Conservation (phyloP, 2,329 filamentous ascomycete species). For the Leptographium radiaticola region DNA sequence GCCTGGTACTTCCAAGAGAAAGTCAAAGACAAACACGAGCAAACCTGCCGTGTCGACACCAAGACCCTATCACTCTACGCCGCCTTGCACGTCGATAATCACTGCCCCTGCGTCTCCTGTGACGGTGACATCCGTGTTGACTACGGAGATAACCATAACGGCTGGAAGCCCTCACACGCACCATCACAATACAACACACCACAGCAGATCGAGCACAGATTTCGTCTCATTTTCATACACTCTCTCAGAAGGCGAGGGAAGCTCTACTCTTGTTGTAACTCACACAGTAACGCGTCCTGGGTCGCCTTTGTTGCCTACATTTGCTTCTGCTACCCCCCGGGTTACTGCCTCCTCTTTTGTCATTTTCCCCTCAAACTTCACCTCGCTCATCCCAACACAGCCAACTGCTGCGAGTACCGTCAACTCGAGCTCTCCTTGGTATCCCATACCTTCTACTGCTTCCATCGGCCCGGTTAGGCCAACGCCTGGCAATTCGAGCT, state of each 20-base stretch:
- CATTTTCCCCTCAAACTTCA: neutral
- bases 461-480: too few species aligned
- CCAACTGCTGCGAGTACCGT: neutral
- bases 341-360: neutral
- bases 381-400: neutral
- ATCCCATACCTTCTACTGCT: too few species aligned
- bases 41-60: neutral
- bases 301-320: neutral
- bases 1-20: neutral
- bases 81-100: neutral
- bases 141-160: conserved; percentile 3
- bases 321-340: neutral
- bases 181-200: neutral
- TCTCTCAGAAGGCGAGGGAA: conserved; percentile 3
- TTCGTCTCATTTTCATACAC: conserved; percentile 14
- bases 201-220: conserved; percentile 1
- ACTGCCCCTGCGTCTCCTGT: neutral
- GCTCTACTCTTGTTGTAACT: conserved; percentile 5
- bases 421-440: neutral
- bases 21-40: neutral
- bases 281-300: conserved; percentile 2
- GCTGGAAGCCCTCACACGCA: neutral
- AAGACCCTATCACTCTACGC: neutral
- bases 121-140: conserved; percentile 3
- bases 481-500: too few species aligned